Conservation (phyloP, 176 grass and related monocot species). For the Oryza meyeriana region DNA sequence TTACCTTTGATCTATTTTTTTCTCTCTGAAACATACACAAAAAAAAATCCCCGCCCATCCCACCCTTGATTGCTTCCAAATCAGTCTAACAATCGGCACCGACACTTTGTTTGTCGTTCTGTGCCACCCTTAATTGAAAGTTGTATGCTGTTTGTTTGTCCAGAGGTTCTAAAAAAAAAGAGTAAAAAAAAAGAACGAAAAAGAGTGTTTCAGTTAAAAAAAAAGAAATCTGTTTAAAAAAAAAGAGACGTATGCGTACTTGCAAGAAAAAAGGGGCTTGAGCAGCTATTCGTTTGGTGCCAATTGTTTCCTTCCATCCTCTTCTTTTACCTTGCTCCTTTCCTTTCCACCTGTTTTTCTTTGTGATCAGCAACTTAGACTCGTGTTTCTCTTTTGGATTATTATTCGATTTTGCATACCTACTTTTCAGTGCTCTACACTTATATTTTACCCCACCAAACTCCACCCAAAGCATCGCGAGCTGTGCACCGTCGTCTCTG, state of each 20-base stretch:
- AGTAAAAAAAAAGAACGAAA: no score
- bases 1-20: no score
- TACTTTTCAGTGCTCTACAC: background rate
- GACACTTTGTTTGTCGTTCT: background rate
- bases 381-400: background rate
- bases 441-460: background rate
- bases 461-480: background rate
- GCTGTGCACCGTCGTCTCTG: no score
- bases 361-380: conserved; percentile 12
- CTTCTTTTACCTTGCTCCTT: background rate
- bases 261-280: background rate
- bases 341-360: background rate
- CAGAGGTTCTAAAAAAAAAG: background rate
- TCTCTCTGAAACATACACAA: background rate
- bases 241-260: no score
- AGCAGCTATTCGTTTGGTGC: background rate
- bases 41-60: no score
- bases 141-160: background rate
- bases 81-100: background rate
- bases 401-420: conserved; percentile 17
- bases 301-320: background rate
- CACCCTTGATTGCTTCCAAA: no score
- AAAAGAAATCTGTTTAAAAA: no score
- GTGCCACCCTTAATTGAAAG: background rate
- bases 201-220: no score